Evolutionary conservation across 495 filamentous ascomycete species (phyloP), one percentile per base, ranked within the genome.

Genomic region (Penicillium coprophilum): DNA sequence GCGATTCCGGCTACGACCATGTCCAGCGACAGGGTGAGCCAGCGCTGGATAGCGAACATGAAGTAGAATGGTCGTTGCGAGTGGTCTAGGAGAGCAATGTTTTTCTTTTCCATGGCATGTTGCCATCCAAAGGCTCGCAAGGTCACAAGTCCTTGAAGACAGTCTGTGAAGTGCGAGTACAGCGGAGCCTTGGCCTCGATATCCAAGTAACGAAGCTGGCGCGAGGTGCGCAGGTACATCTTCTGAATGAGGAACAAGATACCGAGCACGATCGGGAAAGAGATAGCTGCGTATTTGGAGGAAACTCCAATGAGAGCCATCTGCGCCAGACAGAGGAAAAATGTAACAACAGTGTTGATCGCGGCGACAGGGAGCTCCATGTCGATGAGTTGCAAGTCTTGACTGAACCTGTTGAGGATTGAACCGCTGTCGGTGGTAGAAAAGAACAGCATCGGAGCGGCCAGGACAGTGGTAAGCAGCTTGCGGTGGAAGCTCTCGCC

Each of bases 181-280:
- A 87, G 68, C 3, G 83, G 82, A 4, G 84, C 76, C 62, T 85
- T 83, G 13, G 80, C 75, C 66, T 87, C 84, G 8, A 87, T 72
- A 30, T 87, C 85, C 20, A 88, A 68, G 41, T 85, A 73, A 32
- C 85, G 82, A 6, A 88, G 66, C 59, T 87, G 85, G 4, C 84
- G 79, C 2, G 84, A 87, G 1, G 85, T 88, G 11, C 81, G 76
- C 5, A 89, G 73, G 55, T 89, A 89, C 34, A 80, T 68, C 50
- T 80, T 82, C 57, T 87, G 82, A 6, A 88, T 73, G 15, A 78
- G 28, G 53, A 80, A 86, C 6, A 85, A 53, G 23, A 74, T 60
- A 11, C 80, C 56, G 30, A 79, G 57, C 7, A 79, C 71, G 38
- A 80, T 45, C 0, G 82, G 82, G 53, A 83, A 78, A 0, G 77